Evolutionary conservation across 1,284 basidiomycete species (phyloP).

Genomic region (Sanghuangporus sanghuang): DNA sequence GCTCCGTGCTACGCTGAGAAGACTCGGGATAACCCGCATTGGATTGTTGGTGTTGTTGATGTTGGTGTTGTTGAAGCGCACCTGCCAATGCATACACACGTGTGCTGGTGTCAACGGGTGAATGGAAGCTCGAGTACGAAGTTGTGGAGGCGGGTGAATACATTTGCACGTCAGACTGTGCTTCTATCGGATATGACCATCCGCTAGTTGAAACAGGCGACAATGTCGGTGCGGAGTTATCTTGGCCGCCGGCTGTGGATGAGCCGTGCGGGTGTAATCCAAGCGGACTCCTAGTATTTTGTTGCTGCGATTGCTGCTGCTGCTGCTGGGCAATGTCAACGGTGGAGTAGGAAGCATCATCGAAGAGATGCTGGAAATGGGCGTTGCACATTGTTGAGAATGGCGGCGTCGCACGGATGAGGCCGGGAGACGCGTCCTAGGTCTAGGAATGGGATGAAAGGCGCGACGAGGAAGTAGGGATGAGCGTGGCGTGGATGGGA

Average conservation of each 20-base stretch:
- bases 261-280: background rate
- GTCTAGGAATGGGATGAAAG: background rate
- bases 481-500: background rate
- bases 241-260: background rate
- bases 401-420: background rate
- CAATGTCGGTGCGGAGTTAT: background rate
- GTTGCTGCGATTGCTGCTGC: background rate
- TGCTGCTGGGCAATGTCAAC: background rate
- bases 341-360: background rate
- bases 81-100: slow-evolving; percentile 15
- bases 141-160: slow-evolving; percentile 3
- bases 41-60: background rate
- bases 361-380: slow-evolving; percentile 10
- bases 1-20: slow-evolving; percentile 1
- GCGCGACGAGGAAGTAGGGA: background rate
- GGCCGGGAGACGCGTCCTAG: background rate
- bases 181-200: background rate
- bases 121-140: slow-evolving; percentile 3
- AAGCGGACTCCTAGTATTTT: background rate
- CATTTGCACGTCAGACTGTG: slow-evolving; percentile 3
- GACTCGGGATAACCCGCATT: slow-evolving; percentile 4
- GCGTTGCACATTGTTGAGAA: slow-evolving; percentile 6
- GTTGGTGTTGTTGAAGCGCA: slow-evolving; percentile 10
- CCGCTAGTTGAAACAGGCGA: background rate
- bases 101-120: slow-evolving; percentile 6